Conservation (phyloP, 75 land plant genomes). For the Selaginella moellendorffii region DNA sequence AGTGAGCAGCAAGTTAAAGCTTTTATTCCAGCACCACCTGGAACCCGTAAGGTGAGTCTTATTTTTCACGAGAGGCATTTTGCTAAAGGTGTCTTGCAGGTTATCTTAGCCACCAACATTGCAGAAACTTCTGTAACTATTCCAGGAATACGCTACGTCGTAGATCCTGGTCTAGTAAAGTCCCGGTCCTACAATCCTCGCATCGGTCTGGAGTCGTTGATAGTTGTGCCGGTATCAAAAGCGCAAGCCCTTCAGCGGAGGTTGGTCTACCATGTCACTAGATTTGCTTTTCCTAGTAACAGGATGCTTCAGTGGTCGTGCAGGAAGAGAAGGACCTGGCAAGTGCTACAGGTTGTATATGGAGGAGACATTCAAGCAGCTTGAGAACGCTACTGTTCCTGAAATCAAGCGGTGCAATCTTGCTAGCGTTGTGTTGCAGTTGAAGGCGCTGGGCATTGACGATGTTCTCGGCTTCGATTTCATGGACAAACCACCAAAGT, state of each 20-base stretch:
- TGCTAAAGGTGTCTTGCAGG: slow-evolving; percentile 25
- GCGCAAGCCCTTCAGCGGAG: slow-evolving; percentile 96
- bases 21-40: slow-evolving; percentile 4
- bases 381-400: slow-evolving; percentile 63
- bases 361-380: slow-evolving; percentile 52
- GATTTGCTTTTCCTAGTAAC: too few relatives aligned
- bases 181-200: slow-evolving; percentile 65
- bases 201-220: slow-evolving; percentile 73
- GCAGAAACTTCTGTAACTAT: slow-evolving; percentile 98
- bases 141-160: slow-evolving; percentile 88
- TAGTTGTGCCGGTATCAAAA: slow-evolving; percentile 68
- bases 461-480: slow-evolving; percentile 90
- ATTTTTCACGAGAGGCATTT: neutral
- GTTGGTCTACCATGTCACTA: too few relatives aligned
- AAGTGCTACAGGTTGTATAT: slow-evolving; percentile 86
- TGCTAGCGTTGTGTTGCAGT: slow-evolving; percentile 80
- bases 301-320: slow-evolving; percentile 75
- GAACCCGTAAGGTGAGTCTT: neutral
- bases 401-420: slow-evolving; percentile 93
- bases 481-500: slow-evolving; percentile 86
- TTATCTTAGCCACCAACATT: slow-evolving; percentile 90
- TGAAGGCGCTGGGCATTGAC: slow-evolving; percentile 85
- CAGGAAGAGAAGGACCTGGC: slow-evolving; percentile 93
- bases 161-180: slow-evolving; percentile 92
- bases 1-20: slow-evolving; percentile 80